phyloP scores from a whole-genome alignment of 2,329 filamentous ascomycete genomes.

The Hypoxylon sp. region DNA sequence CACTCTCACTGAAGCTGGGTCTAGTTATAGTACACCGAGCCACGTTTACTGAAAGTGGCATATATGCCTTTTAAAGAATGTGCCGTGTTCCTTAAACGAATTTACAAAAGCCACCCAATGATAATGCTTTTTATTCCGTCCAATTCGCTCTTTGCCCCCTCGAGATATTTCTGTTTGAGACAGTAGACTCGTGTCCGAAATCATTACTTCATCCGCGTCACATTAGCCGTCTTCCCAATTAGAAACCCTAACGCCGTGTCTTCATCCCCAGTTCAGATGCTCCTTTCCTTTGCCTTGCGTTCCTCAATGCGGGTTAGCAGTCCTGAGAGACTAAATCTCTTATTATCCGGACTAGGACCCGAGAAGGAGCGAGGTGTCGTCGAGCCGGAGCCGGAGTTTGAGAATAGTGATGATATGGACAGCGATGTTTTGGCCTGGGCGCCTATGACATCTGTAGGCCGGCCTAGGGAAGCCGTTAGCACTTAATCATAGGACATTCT shows the following conservation, averaged over 20 bases:
- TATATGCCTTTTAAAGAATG: not conserved
- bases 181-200: not conserved
- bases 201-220: not conserved
- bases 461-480: constrained; percentile 40
- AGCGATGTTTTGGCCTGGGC: constrained; percentile 33
- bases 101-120: not conserved
- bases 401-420: constrained; percentile 36
- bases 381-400: constrained; percentile 15
- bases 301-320: constrained; percentile 37
- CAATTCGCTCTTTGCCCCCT: not conserved
- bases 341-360: constrained; percentile 26
- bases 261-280: not conserved
- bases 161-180: not conserved
- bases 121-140: not conserved
- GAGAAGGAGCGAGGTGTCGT: constrained; percentile 17
- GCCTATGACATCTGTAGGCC: constrained; percentile 53
- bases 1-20: not conserved
- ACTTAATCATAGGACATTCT: not conserved
- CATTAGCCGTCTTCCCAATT: constrained; percentile 2
- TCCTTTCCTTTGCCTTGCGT: constrained; percentile 34
- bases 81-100: not conserved
- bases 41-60: not conserved
- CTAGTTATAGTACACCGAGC: not conserved
- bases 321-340: constrained; percentile 35
- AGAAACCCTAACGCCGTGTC: constrained; percentile 1